Conservation (phyloP, 805 yeast genomes). For the Candida nonsorbophila region DNA sequence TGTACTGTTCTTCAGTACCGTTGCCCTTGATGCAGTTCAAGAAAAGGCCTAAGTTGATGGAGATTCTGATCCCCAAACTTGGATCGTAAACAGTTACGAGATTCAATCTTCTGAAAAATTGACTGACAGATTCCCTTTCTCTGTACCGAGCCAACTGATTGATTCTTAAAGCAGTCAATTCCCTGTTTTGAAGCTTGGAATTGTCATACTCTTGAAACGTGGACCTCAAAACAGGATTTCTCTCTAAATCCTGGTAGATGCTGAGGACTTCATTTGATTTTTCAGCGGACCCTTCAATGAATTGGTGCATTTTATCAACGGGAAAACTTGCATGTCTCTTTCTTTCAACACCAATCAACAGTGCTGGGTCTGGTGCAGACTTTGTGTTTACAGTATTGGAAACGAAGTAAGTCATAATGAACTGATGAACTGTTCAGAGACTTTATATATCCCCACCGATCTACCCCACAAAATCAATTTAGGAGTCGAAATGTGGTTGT, state of each 20-base stretch:
- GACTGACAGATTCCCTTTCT: conserved; percentile 25
- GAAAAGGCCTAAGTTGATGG: conserved; percentile 35
- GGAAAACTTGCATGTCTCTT: conserved; percentile 14
- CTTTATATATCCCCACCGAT: neutral
- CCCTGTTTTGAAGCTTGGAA: conserved; percentile 23
- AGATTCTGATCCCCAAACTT: conserved; percentile 30
- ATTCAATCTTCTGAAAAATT: conserved; percentile 29
- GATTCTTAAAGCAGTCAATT: conserved; percentile 27
- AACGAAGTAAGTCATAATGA: conserved; percentile 11
- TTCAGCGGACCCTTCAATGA: conserved; percentile 30
- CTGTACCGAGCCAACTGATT: conserved; percentile 30
- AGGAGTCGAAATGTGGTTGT: no score
- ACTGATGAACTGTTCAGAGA: neutral
- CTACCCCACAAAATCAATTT: neutral
- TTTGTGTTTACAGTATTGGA: conserved; percentile 13
- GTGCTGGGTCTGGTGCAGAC: conserved; percentile 21
- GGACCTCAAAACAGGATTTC: conserved; percentile 32
- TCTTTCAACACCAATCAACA: conserved; percentile 23
- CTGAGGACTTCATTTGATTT: conserved; percentile 23
- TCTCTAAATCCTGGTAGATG: conserved; percentile 29
- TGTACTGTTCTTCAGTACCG: conserved; percentile 34
- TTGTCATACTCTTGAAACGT: conserved; percentile 27
- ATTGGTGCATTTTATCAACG: conserved; percentile 26
- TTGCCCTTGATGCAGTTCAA: conserved; percentile 35
- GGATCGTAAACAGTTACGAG: conserved; percentile 35